These are phyloP conservation scores for Trichoderma harzianum DNA, from an alignment of 2,329 filamentous ascomycete genomes.

Conservation along the genomic window DNA sequence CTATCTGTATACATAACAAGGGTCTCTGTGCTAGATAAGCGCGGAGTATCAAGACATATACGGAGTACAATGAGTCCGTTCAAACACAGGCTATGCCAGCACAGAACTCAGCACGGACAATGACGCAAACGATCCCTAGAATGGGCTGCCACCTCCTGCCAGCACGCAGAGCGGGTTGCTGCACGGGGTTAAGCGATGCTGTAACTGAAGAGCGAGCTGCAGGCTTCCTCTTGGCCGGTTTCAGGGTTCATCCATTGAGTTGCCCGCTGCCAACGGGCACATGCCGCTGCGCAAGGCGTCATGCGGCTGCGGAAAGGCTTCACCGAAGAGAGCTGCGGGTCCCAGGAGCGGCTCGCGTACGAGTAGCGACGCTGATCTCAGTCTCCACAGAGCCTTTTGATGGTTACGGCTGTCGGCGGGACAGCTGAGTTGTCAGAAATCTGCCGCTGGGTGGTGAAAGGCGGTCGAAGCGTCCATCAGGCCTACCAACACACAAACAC, in stretches of 20 bases:
- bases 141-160: not conserved
- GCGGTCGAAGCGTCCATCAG: not conserved
- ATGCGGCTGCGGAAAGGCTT: not conserved
- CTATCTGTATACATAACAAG: not conserved
- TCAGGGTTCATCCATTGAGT: not conserved
- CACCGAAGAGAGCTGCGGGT: not conserved
- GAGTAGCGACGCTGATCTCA: not conserved
- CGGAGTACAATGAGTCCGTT: not conserved
- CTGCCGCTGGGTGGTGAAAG: not conserved
- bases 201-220: not conserved
- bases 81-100: not conserved
- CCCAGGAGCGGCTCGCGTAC: not conserved
- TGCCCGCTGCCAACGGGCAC: not conserved
- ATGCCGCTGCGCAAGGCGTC: slow-evolving; percentile 3
- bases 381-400: not conserved
- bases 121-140: not conserved
- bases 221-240: slow-evolving; percentile 10
- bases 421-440: not conserved
- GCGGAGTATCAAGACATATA: not conserved
- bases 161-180: not conserved
- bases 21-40: not conserved
- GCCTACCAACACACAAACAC: not conserved
- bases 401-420: not conserved
- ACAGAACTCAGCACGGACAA: not conserved
- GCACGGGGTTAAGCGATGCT: not conserved